These are phyloP conservation scores for Ceratocystis huliohia DNA, from an alignment of 2,329 filamentous ascomycete species.

Conservation along the genomic window DNA sequence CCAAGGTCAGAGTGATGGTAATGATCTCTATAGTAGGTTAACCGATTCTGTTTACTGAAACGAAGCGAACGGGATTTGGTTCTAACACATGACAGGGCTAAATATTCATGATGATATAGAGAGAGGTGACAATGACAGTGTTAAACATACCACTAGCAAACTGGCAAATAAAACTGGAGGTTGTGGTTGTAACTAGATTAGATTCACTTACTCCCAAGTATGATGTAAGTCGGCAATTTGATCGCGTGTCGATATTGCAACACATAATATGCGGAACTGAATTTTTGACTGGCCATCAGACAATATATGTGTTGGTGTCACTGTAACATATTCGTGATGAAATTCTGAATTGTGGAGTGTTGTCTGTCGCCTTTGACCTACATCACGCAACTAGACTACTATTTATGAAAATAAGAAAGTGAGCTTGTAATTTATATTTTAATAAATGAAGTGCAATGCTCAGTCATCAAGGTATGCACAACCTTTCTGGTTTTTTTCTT, in stretches of 20 bases:
- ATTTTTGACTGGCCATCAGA: too few relatives aligned
- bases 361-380: not conserved
- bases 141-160: conserved; percentile 40
- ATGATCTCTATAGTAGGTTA: conserved; percentile 48
- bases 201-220: not conserved
- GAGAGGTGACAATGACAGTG: conserved; percentile 80
- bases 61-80: not conserved
- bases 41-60: not conserved
- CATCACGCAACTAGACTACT: not conserved
- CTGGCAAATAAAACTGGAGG: conserved; percentile 6
- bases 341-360: too few relatives aligned
- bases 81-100: conserved; percentile 44
- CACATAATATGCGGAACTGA: too few relatives aligned
- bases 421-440: too few relatives aligned
- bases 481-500: too few relatives aligned
- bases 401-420: not conserved
- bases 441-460: too few relatives aligned
- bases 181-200: conserved; percentile 19
- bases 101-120: conserved; percentile 86
- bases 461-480: too few relatives aligned
- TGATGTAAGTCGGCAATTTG: not conserved
- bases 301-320: too few relatives aligned
- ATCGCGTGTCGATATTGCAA: too few relatives aligned
- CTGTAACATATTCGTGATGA: too few relatives aligned
- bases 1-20: conserved; percentile 52